These are phyloP conservation scores for Harringtonia aguacate DNA, from an alignment of 2,329 filamentous ascomycete genomes.

Conservation along the genomic window DNA sequence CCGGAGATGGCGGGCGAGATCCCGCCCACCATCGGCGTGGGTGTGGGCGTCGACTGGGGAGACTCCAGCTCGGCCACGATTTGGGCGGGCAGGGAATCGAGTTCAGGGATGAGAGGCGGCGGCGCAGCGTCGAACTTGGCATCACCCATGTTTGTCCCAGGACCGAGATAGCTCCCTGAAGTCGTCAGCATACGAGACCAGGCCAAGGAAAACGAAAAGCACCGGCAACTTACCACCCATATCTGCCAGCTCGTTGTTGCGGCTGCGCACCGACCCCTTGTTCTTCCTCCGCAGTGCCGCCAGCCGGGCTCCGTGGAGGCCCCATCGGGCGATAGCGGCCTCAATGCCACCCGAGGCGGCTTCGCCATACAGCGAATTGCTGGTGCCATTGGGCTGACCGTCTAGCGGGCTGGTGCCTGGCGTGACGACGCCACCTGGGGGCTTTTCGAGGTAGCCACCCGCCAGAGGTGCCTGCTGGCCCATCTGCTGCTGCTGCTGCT, in stretches of 20 bases:
- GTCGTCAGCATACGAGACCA: not conserved
- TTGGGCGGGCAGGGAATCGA: conserved; percentile 1
- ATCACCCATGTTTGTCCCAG: not conserved
- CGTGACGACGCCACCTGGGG: not conserved
- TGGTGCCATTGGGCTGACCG: not conserved
- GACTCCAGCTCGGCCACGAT: conserved; percentile 10
- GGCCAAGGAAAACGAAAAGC: not conserved
- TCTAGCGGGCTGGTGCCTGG: not conserved
- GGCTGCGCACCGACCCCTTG: not conserved
- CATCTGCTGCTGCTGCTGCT: not conserved
- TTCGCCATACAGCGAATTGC: conserved; percentile 4
- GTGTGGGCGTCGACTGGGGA: not conserved
- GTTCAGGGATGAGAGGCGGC: conserved; percentile 2
- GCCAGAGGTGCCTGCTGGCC: too few relatives aligned
- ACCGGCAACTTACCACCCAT: conserved; percentile 2
- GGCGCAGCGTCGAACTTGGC: not conserved
- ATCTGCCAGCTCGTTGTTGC: not conserved
- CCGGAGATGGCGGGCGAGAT: conserved; percentile 2
- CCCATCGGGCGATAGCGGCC: conserved; percentile 1
- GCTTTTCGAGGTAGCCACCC: not conserved
- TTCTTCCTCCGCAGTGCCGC: not conserved
- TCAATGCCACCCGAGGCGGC: not conserved
- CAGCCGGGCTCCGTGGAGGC: conserved; percentile 2
- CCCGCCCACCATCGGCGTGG: not conserved
- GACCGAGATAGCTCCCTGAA: conserved; percentile 3